phyloP scores from a whole-genome alignment of 1,284 basidiomycete genomes.

The Golubevia sp. region DNA sequence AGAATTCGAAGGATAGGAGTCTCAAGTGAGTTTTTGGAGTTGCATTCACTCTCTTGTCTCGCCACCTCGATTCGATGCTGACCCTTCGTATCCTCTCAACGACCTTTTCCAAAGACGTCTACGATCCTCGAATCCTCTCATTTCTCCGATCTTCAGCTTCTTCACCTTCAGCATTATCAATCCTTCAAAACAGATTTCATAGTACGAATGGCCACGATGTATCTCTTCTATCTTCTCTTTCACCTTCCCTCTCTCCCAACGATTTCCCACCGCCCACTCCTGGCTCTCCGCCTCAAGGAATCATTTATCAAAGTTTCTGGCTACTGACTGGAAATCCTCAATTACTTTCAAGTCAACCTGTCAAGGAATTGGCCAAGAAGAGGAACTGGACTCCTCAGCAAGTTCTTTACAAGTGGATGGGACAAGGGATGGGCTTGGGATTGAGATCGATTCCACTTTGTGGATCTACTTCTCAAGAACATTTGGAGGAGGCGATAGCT shows the following conservation, averaged over 20 bases:
- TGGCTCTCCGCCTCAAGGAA: background rate
- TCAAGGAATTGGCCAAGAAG: slow-evolving; percentile 23
- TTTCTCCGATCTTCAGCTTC: slow-evolving; percentile 15
- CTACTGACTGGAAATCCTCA: slow-evolving; percentile 48
- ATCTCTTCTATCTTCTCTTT: slow-evolving; percentile 39
- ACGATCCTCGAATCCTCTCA: slow-evolving; percentile 46
- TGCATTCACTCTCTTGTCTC: background rate
- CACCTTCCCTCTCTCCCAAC: slow-evolving; percentile 42
- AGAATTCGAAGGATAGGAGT: slow-evolving; percentile 43
- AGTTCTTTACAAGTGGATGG: slow-evolving; percentile 42
- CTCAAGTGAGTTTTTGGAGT: slow-evolving; percentile 15
- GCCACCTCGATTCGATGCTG: no score
- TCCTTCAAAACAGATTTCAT: slow-evolving; percentile 58
- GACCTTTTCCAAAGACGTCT: slow-evolving; percentile 24
- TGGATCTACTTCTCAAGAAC: slow-evolving; percentile 34
- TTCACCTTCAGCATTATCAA: slow-evolving; percentile 1
- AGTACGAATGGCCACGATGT: slow-evolving; percentile 53
- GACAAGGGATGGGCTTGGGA: slow-evolving; percentile 32
- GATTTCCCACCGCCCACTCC: slow-evolving; percentile 18
- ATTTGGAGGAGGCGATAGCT: slow-evolving; percentile 45
- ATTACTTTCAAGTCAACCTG: slow-evolving; percentile 22
- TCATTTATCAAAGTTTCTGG: slow-evolving; percentile 57
- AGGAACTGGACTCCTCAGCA: slow-evolving; percentile 35
- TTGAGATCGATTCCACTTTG: slow-evolving; percentile 28
- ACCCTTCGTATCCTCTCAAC: no score